Conservation (phyloP, 306 rosid species). For the Chamaecrista fasciculata region DNA sequence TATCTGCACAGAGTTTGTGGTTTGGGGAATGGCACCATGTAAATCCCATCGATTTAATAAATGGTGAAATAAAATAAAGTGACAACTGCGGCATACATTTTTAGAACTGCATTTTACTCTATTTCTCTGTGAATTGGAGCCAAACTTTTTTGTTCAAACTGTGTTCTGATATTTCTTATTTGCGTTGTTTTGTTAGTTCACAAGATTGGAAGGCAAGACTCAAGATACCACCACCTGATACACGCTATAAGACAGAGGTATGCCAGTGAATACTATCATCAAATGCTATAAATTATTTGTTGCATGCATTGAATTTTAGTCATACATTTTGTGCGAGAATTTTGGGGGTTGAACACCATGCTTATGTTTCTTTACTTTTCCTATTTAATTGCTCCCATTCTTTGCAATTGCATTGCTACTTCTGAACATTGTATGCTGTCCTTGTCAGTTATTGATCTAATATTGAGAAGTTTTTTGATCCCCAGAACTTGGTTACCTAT, state of each 20-base stretch:
- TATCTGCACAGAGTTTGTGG: conserved; percentile 15
- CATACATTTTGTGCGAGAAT: conserved; percentile 7
- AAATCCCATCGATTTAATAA: not conserved
- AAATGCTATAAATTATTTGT: conserved; percentile 13
- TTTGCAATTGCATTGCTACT: too few relatives aligned
- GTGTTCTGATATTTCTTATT: conserved; percentile 23
- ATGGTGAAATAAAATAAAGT: not conserved
- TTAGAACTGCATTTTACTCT: not conserved
- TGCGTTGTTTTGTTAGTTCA: conserved; percentile 50
- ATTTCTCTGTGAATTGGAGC: not conserved
- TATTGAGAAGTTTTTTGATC: too few relatives aligned
- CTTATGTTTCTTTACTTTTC: not conserved
- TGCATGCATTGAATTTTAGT: conserved; percentile 16
- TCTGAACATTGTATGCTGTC: too few relatives aligned
- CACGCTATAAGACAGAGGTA: conserved; percentile 97
- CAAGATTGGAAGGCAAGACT: conserved; percentile 98
- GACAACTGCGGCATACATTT: not conserved
- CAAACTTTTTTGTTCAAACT: not conserved
- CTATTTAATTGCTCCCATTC: not conserved
- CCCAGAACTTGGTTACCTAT: too few relatives aligned
- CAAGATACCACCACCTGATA: conserved; percentile 82
- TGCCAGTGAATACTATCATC: not conserved
- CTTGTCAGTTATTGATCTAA: too few relatives aligned
- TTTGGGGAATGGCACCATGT: not conserved
- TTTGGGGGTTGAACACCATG: not conserved